Base-by-base conservation (phyloP, 768 basidiomycete genomes). In the Boletus huronensis region DNA sequence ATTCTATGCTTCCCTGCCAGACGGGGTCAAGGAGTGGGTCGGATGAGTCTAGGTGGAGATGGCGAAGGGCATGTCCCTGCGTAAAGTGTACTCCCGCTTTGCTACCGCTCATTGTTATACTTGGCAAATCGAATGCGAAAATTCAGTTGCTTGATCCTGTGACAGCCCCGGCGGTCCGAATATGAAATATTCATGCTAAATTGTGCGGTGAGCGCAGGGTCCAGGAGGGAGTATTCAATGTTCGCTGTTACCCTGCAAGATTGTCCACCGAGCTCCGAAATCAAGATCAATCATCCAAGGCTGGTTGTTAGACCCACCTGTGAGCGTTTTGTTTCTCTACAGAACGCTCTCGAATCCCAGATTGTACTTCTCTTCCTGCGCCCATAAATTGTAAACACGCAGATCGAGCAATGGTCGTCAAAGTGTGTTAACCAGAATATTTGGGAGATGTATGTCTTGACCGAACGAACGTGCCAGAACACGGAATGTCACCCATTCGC, bases 51-150 rank as follows among this genome's bases (percentile, higher is more conserved):
- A 23, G 40, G 25, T 26, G 25, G 41, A 26, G 17, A 17, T 17
- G 25, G 26, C 16, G 17, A 3, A 17, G 23, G 11, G 11, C 6
- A 41, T 3, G 6, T 23, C 25, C 16, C 2, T 16, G 16, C 25
- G 25, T 10, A 43, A 43, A 7, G 10, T 23, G 6, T 23, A 19
- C 38, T 76, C 74, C 21, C 16, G 25, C 5, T 10, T 16, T 21
- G 5, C 38, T 40, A 11, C 40, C 40, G 14, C 14, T 4, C 23
- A 16, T 25, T 16, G 40, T 16, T 9, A 23, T 41, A 17, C 41
- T 5, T 25, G 8, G 41, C 23, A 42, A 28, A 28, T 17, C 17
- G 5, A 6, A 44, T 28, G 13, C 5, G 10, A 26, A 29, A 19
- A 13, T n/a, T 10, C 10, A n/a, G 6, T 44, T 5, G 17, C 9